Conservation (phyloP, 176 grass and related monocot species). For the Carex myosuroides region DNA sequence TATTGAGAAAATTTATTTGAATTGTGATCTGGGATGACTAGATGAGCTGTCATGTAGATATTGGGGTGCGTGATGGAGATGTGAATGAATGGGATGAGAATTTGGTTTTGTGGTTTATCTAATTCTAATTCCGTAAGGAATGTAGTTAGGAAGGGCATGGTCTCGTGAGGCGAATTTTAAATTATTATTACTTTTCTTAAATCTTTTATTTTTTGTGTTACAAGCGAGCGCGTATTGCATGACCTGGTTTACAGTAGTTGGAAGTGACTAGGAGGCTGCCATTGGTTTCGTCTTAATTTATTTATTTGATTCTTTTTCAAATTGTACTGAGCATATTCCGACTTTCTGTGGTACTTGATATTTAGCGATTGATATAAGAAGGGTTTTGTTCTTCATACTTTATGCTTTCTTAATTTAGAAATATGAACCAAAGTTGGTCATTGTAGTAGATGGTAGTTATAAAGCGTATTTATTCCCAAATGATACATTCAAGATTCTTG, state of each 20-base stretch:
- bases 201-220: not conserved
- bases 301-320: not conserved
- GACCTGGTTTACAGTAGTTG: constrained; percentile 15
- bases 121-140: not conserved
- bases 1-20: not conserved
- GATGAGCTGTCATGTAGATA: constrained; percentile 6
- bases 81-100: constrained; percentile 1
- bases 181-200: not conserved
- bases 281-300: constrained; percentile 23
- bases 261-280: constrained; percentile 1
- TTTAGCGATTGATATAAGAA: not conserved
- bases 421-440: not conserved
- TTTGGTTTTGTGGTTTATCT: constrained; percentile 3
- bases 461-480: constrained; percentile 7
- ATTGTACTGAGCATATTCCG: not conserved
- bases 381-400: not conserved
- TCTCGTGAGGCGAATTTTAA: not conserved
- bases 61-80: not conserved
- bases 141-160: not conserved
- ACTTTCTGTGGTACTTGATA: not conserved
- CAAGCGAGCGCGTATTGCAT: constrained; percentile 22
- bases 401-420: not conserved
- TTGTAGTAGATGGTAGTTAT: constrained; percentile 3
- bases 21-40: not conserved
- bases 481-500: not conserved